Percentiles rank a stretch among this genome's conserved stretches.
Conservation (phyloP, 106 monocot species). For the Allium cepa region DNA sequence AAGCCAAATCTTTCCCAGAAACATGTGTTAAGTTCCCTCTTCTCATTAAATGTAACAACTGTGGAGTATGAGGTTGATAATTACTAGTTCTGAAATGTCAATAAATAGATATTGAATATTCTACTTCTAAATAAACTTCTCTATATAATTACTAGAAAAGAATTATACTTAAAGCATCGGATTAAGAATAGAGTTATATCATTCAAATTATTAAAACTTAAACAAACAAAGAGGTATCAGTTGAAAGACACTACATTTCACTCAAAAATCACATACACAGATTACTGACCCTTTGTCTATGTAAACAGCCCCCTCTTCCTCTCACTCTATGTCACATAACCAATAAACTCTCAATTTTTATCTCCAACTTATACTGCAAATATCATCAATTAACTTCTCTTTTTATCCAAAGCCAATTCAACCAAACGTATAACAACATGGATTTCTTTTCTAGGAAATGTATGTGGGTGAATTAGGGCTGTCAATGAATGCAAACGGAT, state of each 20-base stretch:
- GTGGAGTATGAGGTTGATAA: background rate
- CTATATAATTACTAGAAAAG: no score
- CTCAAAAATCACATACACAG: constrained; percentile 3
- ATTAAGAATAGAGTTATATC: background rate
- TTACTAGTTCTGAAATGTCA: background rate
- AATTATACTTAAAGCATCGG: no score
- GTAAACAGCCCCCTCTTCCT: constrained; percentile 2
- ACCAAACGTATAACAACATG: background rate
- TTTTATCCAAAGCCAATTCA: background rate
- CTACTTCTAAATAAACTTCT: background rate
- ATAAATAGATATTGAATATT: background rate
- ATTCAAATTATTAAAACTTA: constrained; percentile 1
- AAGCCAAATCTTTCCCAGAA: background rate
- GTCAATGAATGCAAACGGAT: no score
- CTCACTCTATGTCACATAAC: background rate
- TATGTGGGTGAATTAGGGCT: constrained; percentile 41
- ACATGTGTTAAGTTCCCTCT: background rate
- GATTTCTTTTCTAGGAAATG: constrained; percentile 16
- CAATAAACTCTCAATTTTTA: no score
- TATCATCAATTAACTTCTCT: background rate
- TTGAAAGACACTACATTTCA: constrained; percentile 1
- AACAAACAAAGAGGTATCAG: constrained; percentile 8
- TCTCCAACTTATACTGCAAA: background rate
- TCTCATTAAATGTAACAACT: background rate
- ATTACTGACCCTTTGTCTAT: background rate